phyloP scores from a whole-genome alignment of 257 asterid species.

The Agastache rugosa region DNA sequence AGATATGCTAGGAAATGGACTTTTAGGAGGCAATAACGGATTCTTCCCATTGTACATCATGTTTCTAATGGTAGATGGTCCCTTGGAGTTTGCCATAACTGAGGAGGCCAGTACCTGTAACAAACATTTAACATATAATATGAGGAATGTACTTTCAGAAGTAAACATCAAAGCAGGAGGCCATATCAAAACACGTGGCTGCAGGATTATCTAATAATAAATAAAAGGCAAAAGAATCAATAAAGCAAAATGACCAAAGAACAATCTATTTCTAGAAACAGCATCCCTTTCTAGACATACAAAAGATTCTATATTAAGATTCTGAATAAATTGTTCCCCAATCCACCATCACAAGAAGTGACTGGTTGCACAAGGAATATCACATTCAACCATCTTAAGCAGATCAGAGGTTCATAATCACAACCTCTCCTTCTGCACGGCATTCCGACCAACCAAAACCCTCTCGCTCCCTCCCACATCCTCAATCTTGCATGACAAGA shows the following conservation, averaged over 20 bases:
- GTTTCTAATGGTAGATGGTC: slow-evolving; percentile 71
- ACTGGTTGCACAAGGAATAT: background rate
- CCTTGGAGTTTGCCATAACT: slow-evolving; percentile 81
- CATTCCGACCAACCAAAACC: background rate
- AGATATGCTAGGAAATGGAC: slow-evolving; percentile 78
- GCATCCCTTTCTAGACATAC: slow-evolving; percentile 20
- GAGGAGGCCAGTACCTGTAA: slow-evolving; percentile 53
- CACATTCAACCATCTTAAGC: background rate
- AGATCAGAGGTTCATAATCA: slow-evolving; percentile 23
- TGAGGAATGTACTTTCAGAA: slow-evolving; percentile 13
- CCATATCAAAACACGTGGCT: slow-evolving; percentile 15
- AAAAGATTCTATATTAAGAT: slow-evolving; percentile 3
- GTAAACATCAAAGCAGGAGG: slow-evolving; percentile 3
- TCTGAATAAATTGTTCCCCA: background rate
- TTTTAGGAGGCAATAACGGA: slow-evolving; percentile 89
- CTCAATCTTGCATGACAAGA: slow-evolving; percentile 4
- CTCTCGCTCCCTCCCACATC: slow-evolving; percentile 9
- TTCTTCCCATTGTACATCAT: slow-evolving; percentile 69
- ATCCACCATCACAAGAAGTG: background rate
- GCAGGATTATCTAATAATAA: slow-evolving; percentile 8
- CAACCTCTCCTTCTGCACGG: background rate
- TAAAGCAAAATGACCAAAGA: slow-evolving; percentile 22
- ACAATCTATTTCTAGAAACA: slow-evolving; percentile 1
- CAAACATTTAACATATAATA: slow-evolving; percentile 31
- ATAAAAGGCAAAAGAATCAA: slow-evolving; percentile 25